Base-by-base conservation (phyloP, 2,329 filamentous ascomycete genomes). In the Phyllosticta paracitricarpa region DNA sequence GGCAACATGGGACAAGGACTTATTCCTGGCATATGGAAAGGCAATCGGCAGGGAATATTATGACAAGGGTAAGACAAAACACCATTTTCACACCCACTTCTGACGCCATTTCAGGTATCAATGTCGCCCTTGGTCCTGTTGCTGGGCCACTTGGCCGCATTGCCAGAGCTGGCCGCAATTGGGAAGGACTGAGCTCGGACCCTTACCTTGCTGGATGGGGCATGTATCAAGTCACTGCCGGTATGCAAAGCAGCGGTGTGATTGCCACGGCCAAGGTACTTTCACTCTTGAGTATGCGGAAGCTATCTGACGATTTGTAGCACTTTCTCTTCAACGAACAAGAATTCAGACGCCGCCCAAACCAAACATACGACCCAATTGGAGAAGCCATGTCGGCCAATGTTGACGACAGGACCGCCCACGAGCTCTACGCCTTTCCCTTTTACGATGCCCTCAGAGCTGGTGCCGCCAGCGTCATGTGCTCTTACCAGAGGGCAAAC, bases 161-260 rank as follows among this genome's bases (percentile, higher is more conserved):
- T 68, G 72, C 72, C n/a, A 70, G 69, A 57, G 78, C 75, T 17
- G 78, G 78, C 2, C 81, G 88, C 19, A 88, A 84, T 65, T 91
- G 87, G 88, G 88, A 91, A 70, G 83, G 85, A 0, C 87, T 91
- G 65, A 86, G 87, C 2, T 74, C 81, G 0, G 88, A 91, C 68
- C 88, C 88, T 0, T 82, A 82, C 4, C 79, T 91, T 30, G 80
- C 82, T 64, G 83, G 76, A 2, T 68, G 78, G 61, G 81, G 76
- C 1, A 81, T 75, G 30, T 75, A 76, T 6, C 68, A 79, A 59
- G 82, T 82, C 0, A 81, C 66, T 1, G 60, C 57, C 66, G 83
- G 83, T 2, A 82, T 83, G 55, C 83, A 86, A 65, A 79, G 71
- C 24, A 64, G 77, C 14, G 82, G 83, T 2, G 80, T 81, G 0